Base-by-base conservation (phyloP, 1,139 yeast species). In the Lodderomyces oxycetoniae region DNA sequence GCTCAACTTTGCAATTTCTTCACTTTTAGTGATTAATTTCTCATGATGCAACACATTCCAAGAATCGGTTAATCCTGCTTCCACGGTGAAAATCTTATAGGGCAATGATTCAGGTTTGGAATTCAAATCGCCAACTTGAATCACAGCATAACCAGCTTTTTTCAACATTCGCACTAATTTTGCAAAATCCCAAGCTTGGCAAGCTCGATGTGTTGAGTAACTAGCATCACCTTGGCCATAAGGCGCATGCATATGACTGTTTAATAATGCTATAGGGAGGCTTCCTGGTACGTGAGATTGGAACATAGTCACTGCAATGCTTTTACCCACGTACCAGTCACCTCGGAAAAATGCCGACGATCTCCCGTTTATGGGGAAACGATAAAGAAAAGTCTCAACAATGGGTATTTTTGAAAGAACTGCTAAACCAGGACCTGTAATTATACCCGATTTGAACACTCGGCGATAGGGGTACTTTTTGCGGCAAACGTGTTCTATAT, bases 211-310 rank as follows among this genome's bases (percentile, higher is more conserved):
- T 46, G 96, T 85, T 3, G 79, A 67, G 53, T 93, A 91, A 4
- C 93, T 83, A 4, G 94, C 93, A 57, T 87, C 96, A 1, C 97
- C 97, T 22, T 59, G 49, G 1, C 93, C 77, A 53, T 91, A 91
- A 0, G 99, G 98, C 2, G 99, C 98, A 60, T 91, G 99, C 91
- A 93, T 82, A 53, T 91, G 99, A 12, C 95, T 81, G 51, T 89
- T 89, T 50, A 91, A 63, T 6, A 93, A 58, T 10, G 94, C 96
- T 31, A 91, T 62, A 11, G 81, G 86, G 13, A 69, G 58, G 3
- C 66, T 54, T 11, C 69, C 67, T 2, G 60, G 49, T 14, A 54
- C 54, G 5, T 71, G 64, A 6, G 83, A 80, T 35, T 64, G 62
- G 30, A 89, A 63, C 10, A 81, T 59, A 0, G 95, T 84, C 2